Evolutionary conservation across 2,329 filamentous ascomycete species (phyloP).

Genomic region (Zymoseptoria pseudotritici): DNA sequence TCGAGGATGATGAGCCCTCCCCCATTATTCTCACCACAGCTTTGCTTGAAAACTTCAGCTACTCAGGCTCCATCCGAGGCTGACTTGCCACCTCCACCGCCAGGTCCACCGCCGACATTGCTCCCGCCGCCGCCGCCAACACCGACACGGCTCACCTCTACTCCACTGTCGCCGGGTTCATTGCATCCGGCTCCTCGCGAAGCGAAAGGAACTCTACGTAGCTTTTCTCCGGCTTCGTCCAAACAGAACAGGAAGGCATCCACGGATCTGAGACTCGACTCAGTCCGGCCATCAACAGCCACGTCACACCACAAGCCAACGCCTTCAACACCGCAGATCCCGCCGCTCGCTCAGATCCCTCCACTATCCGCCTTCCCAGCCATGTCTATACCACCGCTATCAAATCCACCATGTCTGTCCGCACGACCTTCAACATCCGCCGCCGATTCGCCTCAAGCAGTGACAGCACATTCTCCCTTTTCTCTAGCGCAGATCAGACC

Average conservation of each 20-base stretch:
- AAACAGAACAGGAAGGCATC: neutral
- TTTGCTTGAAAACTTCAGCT: neutral
- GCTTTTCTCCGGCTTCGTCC: neutral
- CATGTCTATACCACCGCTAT: neutral
- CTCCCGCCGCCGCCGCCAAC: neutral
- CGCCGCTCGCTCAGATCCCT: neutral
- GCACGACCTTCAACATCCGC: neutral
- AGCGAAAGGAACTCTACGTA: neutral
- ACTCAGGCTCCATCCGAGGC: neutral
- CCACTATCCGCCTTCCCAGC: neutral
- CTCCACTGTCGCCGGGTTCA: neutral
- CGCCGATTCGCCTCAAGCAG: neutral
- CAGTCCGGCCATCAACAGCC: neutral
- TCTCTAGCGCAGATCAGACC: neutral
- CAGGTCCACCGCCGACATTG: neutral
- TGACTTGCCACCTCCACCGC: neutral
- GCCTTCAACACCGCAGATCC: neutral
- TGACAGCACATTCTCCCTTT: neutral
- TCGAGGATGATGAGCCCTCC: neutral
- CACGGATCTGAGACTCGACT: neutral
- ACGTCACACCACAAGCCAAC: neutral
- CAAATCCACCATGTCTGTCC: neutral
- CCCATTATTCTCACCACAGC: neutral
- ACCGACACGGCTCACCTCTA: neutral
- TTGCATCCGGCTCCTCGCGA: neutral